These are phyloP conservation scores for Tetrahymena borealis DNA, from an alignment of 73 alveolate genomes.

Conservation along the genomic window DNA sequence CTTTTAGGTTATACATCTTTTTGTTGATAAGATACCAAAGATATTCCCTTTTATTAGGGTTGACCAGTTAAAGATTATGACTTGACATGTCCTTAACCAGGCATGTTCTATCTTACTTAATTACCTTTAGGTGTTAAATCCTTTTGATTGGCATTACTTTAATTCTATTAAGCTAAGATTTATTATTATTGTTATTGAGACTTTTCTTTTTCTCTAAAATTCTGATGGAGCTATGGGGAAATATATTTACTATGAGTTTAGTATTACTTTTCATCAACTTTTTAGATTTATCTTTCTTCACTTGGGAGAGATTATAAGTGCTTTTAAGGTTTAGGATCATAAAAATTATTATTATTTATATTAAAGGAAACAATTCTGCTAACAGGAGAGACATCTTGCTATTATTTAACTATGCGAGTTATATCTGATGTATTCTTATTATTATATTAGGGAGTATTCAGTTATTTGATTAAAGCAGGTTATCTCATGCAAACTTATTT, in stretches of 20 bases:
- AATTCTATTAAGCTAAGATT: no score
- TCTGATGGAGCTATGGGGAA: not conserved
- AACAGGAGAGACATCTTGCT: no score
- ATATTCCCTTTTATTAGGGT: not conserved
- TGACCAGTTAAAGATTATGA: not conserved
- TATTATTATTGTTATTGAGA: not conserved
- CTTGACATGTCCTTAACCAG: not conserved
- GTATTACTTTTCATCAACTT: not conserved
- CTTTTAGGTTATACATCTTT: not conserved
- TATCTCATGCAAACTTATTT: not conserved
- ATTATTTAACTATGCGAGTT: no score
- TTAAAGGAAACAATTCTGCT: not conserved
- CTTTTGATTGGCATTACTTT: no score
- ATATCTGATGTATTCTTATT: no score
- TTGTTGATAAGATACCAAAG: not conserved
- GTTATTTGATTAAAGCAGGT: not conserved
- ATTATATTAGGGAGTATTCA: no score
- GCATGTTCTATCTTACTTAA: not conserved
- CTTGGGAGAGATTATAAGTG: not conserved
- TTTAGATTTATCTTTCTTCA: not conserved
- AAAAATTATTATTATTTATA: not conserved
- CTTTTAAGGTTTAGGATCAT: not conserved
- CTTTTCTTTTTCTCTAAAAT: not conserved
- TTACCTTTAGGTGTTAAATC: not conserved
- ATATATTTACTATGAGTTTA: not conserved